Percentiles rank a stretch among this genome's conserved stretches.
Conservation (phyloP, 805 yeast genomes). For the Teunomyces aglyptinius region DNA sequence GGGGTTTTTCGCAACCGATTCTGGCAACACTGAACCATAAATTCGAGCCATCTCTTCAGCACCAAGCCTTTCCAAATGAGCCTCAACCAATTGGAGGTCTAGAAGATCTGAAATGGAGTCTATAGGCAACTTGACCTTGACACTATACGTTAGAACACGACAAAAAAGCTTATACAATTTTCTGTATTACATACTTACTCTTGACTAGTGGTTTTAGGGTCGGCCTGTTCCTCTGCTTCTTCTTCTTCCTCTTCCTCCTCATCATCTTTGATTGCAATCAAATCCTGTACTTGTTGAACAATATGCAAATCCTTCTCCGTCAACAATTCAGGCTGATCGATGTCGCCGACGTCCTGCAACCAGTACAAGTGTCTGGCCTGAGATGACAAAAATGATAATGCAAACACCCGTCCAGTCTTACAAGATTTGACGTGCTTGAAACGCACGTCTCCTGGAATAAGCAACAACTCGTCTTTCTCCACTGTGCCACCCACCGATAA, state of each 20-base stretch:
- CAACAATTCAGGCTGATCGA: conserved; percentile 55
- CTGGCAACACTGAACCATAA: conserved; percentile 42
- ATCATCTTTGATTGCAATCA: conserved; percentile 43
- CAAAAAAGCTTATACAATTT: not conserved
- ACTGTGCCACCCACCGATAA: conserved; percentile 36
- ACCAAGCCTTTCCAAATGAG: conserved; percentile 29
- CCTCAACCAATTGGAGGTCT: conserved; percentile 26
- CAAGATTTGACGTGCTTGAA: conserved; percentile 71
- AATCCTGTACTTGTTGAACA: conserved; percentile 45
- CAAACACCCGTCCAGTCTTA: conserved; percentile 73
- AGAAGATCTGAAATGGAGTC: conserved; percentile 33
- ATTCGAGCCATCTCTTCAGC: conserved; percentile 35
- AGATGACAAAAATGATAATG: conserved; percentile 60
- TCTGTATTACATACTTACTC: conserved; percentile 2
- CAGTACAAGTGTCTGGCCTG: conserved; percentile 64
- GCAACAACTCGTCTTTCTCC: conserved; percentile 60
- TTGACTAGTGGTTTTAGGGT: not conserved
- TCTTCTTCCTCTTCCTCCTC: conserved; percentile 25
- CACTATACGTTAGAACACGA: not conserved
- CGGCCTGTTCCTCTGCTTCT: conserved; percentile 4
- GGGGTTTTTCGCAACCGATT: conserved; percentile 28
- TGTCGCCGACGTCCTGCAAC: conserved; percentile 75
- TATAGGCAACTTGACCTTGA: conserved; percentile 24
- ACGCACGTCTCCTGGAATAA: conserved; percentile 83
- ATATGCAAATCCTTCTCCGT: conserved; percentile 57